Evolutionary conservation across 2,329 filamentous ascomycete genomes (phyloP), one percentile per base, ranked within the genome.

Genomic region (Dichotomopilus funicola): DNA sequence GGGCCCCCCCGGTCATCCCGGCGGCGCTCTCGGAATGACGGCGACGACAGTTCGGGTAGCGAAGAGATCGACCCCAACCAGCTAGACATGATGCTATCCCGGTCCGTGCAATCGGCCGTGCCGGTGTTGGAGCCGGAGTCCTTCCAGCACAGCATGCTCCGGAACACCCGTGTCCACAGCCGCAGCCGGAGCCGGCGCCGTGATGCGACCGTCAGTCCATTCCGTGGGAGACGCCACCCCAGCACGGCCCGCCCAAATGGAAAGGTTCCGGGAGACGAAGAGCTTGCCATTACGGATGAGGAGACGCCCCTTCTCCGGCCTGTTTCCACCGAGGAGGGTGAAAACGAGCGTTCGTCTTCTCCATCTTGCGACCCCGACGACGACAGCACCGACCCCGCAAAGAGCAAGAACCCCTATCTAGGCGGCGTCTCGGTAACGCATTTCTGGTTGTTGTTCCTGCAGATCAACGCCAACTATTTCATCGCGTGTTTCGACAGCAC

Each of bases 401-500:
- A 54, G 10, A 48, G 33, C 55, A 52, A 59, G 8, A 62, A 53
- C 41, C 64, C 59, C 6, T 79, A 69, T 62, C 70, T 79, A n/a
- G 72, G 75, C 59, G 73, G 73, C 59, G 73, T 75, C 41, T 73
- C 78, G 7, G 68, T 67, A 36, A 67, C 71, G 6, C 74, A 77
- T 35, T 88, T 88, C 71, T 83, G 81, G 78, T 66, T 82, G 58
- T 80, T 87, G 54, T 88, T 87, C 65, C 62, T 71, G 5, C 78
- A 79, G 50, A 74, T 87, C 47, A 70, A 86, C 58, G 66, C 78
- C n/a, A 75, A 76, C 4, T 80, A 81, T 64, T 80, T 85, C 59
- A 73, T 84, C 12, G 72, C 74, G 37, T 83, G 77, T 67, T 91
- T 92, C 65, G 89, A 92, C 72, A 79, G 81, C 9, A 92, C 88